Evolutionary conservation across 257 asterid species (phyloP).

Genomic region (Verbascum thapsus): DNA sequence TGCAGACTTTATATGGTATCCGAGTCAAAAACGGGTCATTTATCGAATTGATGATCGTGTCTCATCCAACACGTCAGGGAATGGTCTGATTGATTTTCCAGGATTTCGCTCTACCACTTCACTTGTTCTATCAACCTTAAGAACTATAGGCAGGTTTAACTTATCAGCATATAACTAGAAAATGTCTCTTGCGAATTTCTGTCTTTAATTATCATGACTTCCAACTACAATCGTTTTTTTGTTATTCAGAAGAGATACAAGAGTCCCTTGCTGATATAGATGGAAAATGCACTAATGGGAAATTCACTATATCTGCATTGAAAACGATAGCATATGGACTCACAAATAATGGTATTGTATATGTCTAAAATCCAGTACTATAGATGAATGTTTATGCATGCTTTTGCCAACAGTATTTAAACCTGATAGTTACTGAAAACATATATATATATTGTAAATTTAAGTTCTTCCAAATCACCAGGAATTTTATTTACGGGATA

Average conservation of each 20-base stretch:
- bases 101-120: slow-evolving; percentile 57
- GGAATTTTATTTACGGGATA: slow-evolving; percentile 48
- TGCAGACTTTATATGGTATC: slow-evolving; percentile 59
- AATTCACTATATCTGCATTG: slow-evolving; percentile 34
- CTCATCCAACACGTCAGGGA: slow-evolving; percentile 38
- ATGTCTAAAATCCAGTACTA: background rate
- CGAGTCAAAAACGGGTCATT: slow-evolving; percentile 49
- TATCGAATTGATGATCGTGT: slow-evolving; percentile 57
- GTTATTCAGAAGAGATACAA: slow-evolving; percentile 53
- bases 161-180: no score
- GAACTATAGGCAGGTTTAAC: slow-evolving; percentile 37
- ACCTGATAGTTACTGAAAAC: background rate
- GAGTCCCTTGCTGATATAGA: slow-evolving; percentile 44
- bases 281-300: slow-evolving; percentile 56
- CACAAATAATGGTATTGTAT: slow-evolving; percentile 44
- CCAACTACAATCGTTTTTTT: background rate
- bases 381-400: no score
- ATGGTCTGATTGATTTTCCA: slow-evolving; percentile 41
- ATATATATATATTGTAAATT: no score
- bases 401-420: no score
- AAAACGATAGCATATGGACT: slow-evolving; percentile 41
- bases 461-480: background rate
- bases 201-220: no score
- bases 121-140: slow-evolving; percentile 27
- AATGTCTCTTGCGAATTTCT: no score